Evolutionary conservation across 768 basidiomycete species (phyloP), one percentile per base, ranked within the genome.

Genomic region (Suillus alpinus): DNA sequence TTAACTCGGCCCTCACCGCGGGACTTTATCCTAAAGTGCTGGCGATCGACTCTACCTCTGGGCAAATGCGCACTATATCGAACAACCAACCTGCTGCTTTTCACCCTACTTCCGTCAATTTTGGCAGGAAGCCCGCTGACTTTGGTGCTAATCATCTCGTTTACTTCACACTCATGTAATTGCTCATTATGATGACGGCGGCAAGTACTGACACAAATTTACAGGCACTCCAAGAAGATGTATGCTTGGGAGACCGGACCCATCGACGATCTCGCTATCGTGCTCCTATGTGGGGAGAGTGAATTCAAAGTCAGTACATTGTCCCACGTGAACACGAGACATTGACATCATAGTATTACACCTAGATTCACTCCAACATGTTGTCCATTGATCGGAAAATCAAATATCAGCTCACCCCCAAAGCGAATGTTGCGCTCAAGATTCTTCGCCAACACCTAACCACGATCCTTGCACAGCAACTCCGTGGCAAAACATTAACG

Each of bases 221-320:
- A 50, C 57, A 94, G 94, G 93, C 94, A 94, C 69, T 95, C 95
- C 7, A 97, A 94, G 76, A 94, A 86, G 71, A 75, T 95, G 31
- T 96, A 93, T 74, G 91, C 84, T 18, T 97, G 94, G 94, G 96
- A 98, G 73, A 94, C 90, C 0, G 87, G 92, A 6, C 92, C 94
- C 6, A 84, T 92, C 8, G 92, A 97, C 63, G 92, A 96, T 65
- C 73, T 91, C 31, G 85, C 92, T 4, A 72, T 98, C 56, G 69
- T 93, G 31, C 77, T 98, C 18, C 76, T 98, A 0, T 98, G 95
- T 61, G 96, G 96, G 9, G 96, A 98, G 63, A 78, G 83, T 26
- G 96, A 98, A 59, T 89, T 92, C 78, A 95, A 90, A 84, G 94
- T 86, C 71, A 58, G 79, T 63, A 18, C 13, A 34, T 60, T 32